Percentiles rank a stretch among this genome's conserved stretches.
These are phyloP conservation scores for Skeletonema tropicum DNA, from an alignment of 108 stramenopile species.

Conservation along the genomic window DNA sequence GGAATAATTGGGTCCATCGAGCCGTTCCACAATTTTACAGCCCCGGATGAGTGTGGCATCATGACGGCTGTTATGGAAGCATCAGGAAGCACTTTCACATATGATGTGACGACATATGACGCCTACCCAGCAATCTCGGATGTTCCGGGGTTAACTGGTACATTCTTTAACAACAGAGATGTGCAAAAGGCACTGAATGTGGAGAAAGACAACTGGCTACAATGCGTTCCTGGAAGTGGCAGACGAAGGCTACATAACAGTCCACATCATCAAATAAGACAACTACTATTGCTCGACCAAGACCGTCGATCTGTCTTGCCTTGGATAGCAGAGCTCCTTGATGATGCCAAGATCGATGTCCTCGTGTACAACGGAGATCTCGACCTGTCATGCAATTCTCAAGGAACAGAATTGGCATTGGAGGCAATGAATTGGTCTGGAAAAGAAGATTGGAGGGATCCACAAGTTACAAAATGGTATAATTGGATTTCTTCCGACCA, in stretches of 20 bases:
- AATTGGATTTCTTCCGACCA: constrained; percentile 59
- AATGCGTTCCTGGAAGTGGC: constrained; percentile 72
- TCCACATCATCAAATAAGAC: constrained; percentile 12
- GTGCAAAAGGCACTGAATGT: constrained; percentile 63
- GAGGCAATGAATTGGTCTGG: constrained; percentile 75
- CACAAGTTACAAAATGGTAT: constrained; percentile 40
- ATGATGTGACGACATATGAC: constrained; percentile 75
- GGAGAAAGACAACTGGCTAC: constrained; percentile 42
- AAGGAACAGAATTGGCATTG: constrained; percentile 64
- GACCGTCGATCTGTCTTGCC: constrained; percentile 69
- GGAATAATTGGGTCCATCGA: constrained; percentile 24
- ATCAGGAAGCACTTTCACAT: constrained; percentile 59
- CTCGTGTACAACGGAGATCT: constrained; percentile 78
- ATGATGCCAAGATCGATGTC: constrained; percentile 68
- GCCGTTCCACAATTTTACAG: constrained; percentile 69
- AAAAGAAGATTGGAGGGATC: constrained; percentile 49
- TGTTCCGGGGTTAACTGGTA: constrained; percentile 27
- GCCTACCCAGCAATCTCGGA: constrained; percentile 36
- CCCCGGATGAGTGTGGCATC: constrained; percentile 77
- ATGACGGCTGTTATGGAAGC: constrained; percentile 57
- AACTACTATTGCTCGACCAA: constrained; percentile 53
- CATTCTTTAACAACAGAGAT: constrained; percentile 64
- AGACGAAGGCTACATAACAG: constrained; percentile 38
- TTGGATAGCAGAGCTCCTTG: constrained; percentile 75
- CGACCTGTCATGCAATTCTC: constrained; percentile 61